Conservation (phyloP, 306 rosid genomes). For the Inga leiocalycina region DNA sequence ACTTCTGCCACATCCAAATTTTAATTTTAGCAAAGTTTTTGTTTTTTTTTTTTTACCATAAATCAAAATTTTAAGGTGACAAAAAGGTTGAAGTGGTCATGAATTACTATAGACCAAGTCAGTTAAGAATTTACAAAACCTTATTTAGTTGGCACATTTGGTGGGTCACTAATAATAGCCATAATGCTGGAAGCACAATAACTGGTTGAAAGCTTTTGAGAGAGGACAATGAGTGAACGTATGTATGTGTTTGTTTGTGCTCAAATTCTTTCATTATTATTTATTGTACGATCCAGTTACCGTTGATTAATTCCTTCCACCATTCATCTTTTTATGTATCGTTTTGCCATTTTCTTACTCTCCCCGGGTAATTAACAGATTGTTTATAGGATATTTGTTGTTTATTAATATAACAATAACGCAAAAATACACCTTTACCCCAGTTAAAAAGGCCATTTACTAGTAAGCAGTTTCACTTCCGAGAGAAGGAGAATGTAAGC, state of each 20-base stretch:
- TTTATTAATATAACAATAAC: no score
- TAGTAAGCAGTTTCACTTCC: no score
- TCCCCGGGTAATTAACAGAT: no score
- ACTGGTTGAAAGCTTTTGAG: neutral
- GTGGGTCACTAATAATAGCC: neutral
- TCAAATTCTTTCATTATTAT: no score
- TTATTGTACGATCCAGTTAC: no score
- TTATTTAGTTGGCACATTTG: neutral
- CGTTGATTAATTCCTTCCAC: no score
- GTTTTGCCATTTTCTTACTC: no score
- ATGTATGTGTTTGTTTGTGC: neutral
- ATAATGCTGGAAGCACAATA: slow-evolving; percentile 11
- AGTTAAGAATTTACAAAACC: neutral
- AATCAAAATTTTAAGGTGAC: neutral
- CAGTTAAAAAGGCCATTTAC: no score
- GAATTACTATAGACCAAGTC: neutral
- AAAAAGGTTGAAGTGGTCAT: neutral
- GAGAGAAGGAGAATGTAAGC: no score
- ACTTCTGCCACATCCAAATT: neutral
- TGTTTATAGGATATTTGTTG: no score
- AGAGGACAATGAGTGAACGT: neutral
- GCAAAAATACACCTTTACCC: no score
- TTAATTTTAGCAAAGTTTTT: neutral
- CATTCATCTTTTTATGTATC: no score
- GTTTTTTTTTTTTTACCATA: neutral